These are phyloP conservation scores for Euclidium syriacum DNA, from an alignment of 345 rosid species.

Conservation along the genomic window DNA sequence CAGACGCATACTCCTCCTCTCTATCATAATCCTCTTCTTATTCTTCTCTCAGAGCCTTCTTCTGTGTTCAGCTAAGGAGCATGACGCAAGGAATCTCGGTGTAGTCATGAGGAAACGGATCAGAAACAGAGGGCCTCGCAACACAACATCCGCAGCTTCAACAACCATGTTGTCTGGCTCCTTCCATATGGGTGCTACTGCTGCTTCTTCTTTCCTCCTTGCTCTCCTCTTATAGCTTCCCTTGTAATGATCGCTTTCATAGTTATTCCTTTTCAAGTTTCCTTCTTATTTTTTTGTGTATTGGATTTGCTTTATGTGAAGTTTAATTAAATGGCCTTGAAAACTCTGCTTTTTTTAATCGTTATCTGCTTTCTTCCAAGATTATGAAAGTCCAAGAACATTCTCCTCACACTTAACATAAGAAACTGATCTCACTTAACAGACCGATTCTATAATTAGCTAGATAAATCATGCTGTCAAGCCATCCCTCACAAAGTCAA, in stretches of 20 bases:
- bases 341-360: no score
- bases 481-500: no score
- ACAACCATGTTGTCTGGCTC: slow-evolving; percentile 4
- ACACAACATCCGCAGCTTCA: slow-evolving; percentile 13
- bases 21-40: slow-evolving; percentile 13
- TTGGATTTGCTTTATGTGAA: no score
- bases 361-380: no score
- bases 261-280: not conserved
- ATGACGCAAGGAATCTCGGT: slow-evolving; percentile 21
- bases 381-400: no score
- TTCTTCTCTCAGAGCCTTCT: slow-evolving; percentile 19
- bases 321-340: no score
- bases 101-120: slow-evolving; percentile 4
- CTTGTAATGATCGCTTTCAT: not conserved
- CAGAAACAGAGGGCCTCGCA: slow-evolving; percentile 5
- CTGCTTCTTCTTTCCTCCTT: not conserved
- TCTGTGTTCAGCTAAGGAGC: slow-evolving; percentile 18
- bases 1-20: slow-evolving; percentile 15
- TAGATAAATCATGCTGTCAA: no score
- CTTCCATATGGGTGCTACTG: slow-evolving; percentile 7
- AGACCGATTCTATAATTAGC: no score
- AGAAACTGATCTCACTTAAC: no score
- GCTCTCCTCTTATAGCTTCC: slow-evolving; percentile 9
- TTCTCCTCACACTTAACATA: no score
- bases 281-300: not conserved